Evolutionary conservation across 345 rosid species (phyloP).

Genomic region (Hypericum perforatum): DNA sequence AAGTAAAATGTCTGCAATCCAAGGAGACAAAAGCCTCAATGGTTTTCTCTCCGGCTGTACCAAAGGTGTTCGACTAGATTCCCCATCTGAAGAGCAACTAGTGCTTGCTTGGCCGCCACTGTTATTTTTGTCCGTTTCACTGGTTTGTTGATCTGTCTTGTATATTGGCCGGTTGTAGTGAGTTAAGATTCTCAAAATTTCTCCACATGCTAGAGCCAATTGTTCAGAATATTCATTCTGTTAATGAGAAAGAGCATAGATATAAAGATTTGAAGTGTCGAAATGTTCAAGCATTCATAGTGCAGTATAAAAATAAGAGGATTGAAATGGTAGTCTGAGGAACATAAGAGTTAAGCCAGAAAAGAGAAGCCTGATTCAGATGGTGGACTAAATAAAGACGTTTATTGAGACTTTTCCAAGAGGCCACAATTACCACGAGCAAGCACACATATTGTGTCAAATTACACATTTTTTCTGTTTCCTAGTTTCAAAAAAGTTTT

Average conservation of each 20-base stretch:
- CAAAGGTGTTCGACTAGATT: conserved; percentile 30
- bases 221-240: conserved; percentile 96
- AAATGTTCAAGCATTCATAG: no score
- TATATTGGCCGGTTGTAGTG: conserved; percentile 97
- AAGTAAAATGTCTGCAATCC: conserved; percentile 89
- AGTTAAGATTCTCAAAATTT: conserved; percentile 87
- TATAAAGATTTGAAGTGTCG: neutral
- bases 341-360: no score
- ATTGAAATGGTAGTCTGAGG: no score
- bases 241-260: conserved; percentile 2
- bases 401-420: no score
- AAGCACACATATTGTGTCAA: no score
- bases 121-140: conserved; percentile 43
- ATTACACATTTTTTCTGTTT: no score
- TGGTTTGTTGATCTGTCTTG: conserved; percentile 49
- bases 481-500: no score
- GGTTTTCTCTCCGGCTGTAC: conserved; percentile 73
- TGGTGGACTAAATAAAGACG: no score
- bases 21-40: conserved; percentile 86
- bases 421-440: no score
- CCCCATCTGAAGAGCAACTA: conserved; percentile 32
- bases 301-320: no score
- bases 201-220: conserved; percentile 98
- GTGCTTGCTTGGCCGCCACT: conserved; percentile 36
- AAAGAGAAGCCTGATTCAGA: no score